A percentile compares a stretch with the other conserved stretches of the same genome.
Evolutionary conservation across 495 filamentous ascomycete genomes (phyloP).

Genomic region (Choiromyces venosus): DNA sequence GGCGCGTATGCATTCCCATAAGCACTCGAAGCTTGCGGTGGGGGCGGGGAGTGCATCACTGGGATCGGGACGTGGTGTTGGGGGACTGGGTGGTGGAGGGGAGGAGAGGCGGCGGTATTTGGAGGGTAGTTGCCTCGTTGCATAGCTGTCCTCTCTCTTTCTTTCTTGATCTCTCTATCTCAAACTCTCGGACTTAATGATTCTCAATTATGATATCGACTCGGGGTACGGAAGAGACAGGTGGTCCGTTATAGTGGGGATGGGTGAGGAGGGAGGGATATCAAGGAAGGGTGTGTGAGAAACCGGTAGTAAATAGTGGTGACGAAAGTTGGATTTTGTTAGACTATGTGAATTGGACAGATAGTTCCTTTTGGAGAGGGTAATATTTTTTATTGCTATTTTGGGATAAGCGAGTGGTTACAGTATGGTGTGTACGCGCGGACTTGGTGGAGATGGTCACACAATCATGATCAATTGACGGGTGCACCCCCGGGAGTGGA

Average conservation of each 20-base stretch:
- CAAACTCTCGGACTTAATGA: background rate
- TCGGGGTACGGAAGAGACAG: background rate
- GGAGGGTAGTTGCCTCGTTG: slow-evolving; percentile 30
- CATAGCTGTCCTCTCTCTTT: slow-evolving; percentile 8
- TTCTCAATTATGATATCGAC: background rate
- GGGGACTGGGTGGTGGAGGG: slow-evolving; percentile 94
- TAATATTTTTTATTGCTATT: background rate
- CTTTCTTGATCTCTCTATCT: background rate
- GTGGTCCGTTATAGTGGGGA: background rate
- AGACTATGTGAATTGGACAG: background rate
- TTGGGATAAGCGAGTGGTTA: background rate
- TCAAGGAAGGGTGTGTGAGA: background rate
- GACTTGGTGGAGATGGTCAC: background rate
- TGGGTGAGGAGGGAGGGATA: too few species aligned
- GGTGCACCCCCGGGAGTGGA: background rate
- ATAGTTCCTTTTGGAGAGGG: background rate
- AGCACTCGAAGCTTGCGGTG: slow-evolving; percentile 60
- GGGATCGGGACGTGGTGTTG: slow-evolving; percentile 98
- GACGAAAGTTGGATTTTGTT: background rate
- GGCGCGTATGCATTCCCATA: slow-evolving; percentile 63
- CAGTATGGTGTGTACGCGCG: background rate
- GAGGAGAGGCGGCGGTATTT: slow-evolving; percentile 54
- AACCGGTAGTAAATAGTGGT: background rate
- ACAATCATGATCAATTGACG: background rate
- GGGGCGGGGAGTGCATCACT: slow-evolving; percentile 93